Evolutionary conservation across 192 early-diverging fungal genomes (phyloP).

Genomic region (Ramicandelaber brevisporus): DNA sequence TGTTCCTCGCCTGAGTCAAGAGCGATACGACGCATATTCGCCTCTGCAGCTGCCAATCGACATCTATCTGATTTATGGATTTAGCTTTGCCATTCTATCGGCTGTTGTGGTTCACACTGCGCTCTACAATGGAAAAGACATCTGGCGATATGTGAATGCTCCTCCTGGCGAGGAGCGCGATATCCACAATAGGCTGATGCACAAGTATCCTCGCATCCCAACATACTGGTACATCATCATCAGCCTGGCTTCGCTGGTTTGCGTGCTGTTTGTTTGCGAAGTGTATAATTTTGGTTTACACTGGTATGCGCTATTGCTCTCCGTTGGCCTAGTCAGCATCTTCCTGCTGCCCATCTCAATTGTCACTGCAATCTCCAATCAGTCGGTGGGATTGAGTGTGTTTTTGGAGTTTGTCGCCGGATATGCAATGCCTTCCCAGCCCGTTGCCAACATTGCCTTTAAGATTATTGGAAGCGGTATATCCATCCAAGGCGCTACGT

Average conservation of each 20-base stretch:
- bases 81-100: conserved; percentile 24
- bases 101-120: conserved; percentile 24
- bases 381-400: conserved; percentile 32
- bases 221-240: conserved; percentile 25
- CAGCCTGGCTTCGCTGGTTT: conserved; percentile 13
- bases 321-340: conserved; percentile 15
- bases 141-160: conserved; percentile 12
- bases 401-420: conserved; percentile 45
- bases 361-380: conserved; percentile 33
- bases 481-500: conserved; percentile 28
- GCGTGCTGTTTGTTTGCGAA: conserved; percentile 20
- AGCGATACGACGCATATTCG: conserved; percentile 15
- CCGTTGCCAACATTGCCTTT: conserved; percentile 43
- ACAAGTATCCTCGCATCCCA: conserved; percentile 38
- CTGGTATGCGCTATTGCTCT: conserved; percentile 33
- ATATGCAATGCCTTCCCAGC: conserved; percentile 31
- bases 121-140: conserved; percentile 30
- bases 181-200: conserved; percentile 46
- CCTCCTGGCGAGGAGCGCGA: conserved; percentile 20
- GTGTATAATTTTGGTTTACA: conserved; percentile 27
- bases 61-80: conserved; percentile 20
- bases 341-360: conserved; percentile 41
- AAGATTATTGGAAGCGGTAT: conserved; percentile 42
- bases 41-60: conserved; percentile 20
- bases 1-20: too few relatives aligned